Percentiles rank a stretch among this genome's conserved stretches.
Evolutionary conservation across 768 basidiomycete species (phyloP).

Genomic region (Pulveroboletus sp.): DNA sequence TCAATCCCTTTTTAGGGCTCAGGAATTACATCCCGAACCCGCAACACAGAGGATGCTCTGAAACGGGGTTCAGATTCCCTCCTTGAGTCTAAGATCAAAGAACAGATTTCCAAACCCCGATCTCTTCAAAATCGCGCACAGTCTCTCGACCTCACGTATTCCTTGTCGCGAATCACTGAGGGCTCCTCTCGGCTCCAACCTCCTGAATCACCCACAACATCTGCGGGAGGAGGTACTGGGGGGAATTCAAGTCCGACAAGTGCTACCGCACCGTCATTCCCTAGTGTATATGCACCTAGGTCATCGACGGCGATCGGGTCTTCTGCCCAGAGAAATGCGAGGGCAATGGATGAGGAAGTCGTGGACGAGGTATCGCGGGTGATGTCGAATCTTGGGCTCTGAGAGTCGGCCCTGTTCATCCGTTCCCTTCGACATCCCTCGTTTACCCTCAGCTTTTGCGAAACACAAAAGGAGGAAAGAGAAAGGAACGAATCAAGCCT

Average conservation of each 20-base stretch:
- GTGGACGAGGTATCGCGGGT: constrained; percentile 73
- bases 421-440: constrained; percentile 4
- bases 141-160: constrained; percentile 82
- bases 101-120: constrained; percentile 69
- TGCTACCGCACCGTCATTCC: constrained; percentile 74
- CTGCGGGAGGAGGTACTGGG: constrained; percentile 64
- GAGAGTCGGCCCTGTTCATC: constrained; percentile 18
- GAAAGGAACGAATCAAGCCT: constrained; percentile 3
- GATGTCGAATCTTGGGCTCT: constrained; percentile 71
- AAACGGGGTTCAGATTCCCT: constrained; percentile 83
- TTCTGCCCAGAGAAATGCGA: constrained; percentile 39
- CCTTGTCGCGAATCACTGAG: constrained; percentile 77
- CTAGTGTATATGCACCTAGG: constrained; percentile 76
- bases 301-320: constrained; percentile 43
- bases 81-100: constrained; percentile 78
- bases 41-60: constrained; percentile 68
- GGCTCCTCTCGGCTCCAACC: constrained; percentile 54
- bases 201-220: constrained; percentile 79
- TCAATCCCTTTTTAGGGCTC: constrained; percentile 45
- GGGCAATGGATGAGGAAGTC: constrained; percentile 47
- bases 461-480: constrained; percentile 3
- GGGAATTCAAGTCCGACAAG: constrained; percentile 79
- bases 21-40: constrained; percentile 61
- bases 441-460: constrained; percentile 8
- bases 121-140: constrained; percentile 84